Evolutionary conservation across 2,329 filamentous ascomycete species (phyloP), one percentile per base, ranked within the genome.

Genomic region (Penicillium paneum): DNA sequence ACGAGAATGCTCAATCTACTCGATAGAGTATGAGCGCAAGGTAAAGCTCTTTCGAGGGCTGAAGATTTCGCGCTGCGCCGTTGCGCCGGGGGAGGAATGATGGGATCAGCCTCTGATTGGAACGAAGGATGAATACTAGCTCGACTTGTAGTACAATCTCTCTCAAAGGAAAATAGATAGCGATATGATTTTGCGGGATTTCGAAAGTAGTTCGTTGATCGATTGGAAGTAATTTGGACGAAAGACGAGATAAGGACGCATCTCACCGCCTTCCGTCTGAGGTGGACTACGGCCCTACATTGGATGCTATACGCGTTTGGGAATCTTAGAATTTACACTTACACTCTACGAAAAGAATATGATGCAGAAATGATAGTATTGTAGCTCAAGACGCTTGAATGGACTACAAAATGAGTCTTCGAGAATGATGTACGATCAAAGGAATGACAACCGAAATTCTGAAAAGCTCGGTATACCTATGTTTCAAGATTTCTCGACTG

Each of bases 181-280:
- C 2, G n/a, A 28, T 34, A n/a, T 29, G 8, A 32, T 24, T 13
- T 41, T n/a, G 34, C 28, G 19, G 29, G 36, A 11, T 32, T 31
- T 43, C 7, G 12, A 28, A 26, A 34, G 12, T 15, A 38, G 15
- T 28, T 39, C 8, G 24, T 32, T 43, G 31, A 44, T 32, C 21
- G 11, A 32, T 36, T 11, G 29, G 36, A 43, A 38, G 19, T 13
- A 38, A 38, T 42, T 44, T 54, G 35, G 36, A 35, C 34, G 17
- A 54, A 32, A 54, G 39, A 13, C 12, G 28, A 49, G 51, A 54
- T 54, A 40, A 40, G 32, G 39, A 44, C 52, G 46, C 19, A 50
- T 38, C 41, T 44, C 52, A 62, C 59, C 59, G 59, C 59, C 45
- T 60, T 35, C 54, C 15, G 0, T 7, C 24, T 50, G 41, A 6